Evolutionary conservation across 805 yeast species (phyloP), one percentile per base, ranked within the genome.

Genomic region (Danielia oregonensis): DNA sequence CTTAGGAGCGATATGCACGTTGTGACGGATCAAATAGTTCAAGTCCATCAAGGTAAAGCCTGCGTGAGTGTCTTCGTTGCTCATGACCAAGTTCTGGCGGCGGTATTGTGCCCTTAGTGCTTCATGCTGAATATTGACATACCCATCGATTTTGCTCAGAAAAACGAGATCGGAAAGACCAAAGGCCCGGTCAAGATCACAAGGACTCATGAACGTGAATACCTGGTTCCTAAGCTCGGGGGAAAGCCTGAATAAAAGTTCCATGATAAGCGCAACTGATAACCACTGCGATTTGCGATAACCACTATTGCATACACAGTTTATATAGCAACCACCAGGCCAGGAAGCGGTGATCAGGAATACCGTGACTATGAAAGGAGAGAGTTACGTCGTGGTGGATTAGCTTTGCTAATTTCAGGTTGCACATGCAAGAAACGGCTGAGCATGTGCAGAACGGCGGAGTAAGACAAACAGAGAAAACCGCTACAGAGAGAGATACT

Each of bases 1-100:
- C 10, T 35, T 35, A 2, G 61, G 60, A 14, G 42, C 29, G 16
- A 57, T 55, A 24, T 40, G 26, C 11, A 57, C 30, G 12, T 42
- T 34, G 35, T 44, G 32, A 1, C n/a, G 21, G 9, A 43, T 32
- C 15, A 57, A 40, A 32, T 55, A 49, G 26, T 41, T 31, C 17
- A 57, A 36, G 14, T 47, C 48, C 10, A 25, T 24, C 5, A 33
- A 24, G 4, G 46, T 19, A 17, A 51, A 34, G 17, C 39, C 32
- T 9, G 18, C 39, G 23, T 33, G 33, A 23, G 24, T 26, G 6
- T 26, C 26, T 26, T 37, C 36, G 29, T 41, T 44, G 33, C 45
- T 43, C 19, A 41, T 36, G 18, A 42, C 30, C 24, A 43, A 30
- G 13, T 30, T 40, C 19, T 29, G 34, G 27, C 29, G 31, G 17